phyloP scores from a whole-genome alignment of 495 filamentous ascomycete genomes.

The Podospora tetraspora region DNA sequence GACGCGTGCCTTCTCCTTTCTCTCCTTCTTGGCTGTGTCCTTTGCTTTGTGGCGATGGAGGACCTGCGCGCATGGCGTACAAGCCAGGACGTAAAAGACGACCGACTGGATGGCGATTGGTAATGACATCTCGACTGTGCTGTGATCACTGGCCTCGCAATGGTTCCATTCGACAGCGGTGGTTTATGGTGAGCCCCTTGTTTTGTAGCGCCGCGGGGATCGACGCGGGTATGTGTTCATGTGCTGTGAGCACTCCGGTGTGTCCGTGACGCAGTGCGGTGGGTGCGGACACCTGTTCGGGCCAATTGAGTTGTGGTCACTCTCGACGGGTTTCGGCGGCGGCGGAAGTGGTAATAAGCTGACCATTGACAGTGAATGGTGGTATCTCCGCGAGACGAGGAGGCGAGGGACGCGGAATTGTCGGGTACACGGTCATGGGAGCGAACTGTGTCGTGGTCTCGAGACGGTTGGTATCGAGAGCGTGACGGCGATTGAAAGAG shows the following conservation, averaged over 20 bases:
- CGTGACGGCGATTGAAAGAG: background rate
- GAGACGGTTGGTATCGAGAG: background rate
- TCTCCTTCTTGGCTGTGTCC: constrained; percentile 56
- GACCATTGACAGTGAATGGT: background rate
- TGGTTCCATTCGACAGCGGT: background rate
- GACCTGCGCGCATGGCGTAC: constrained; percentile 69
- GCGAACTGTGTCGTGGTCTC: background rate
- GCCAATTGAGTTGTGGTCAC: background rate
- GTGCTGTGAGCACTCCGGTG: background rate
- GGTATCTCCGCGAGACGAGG: background rate
- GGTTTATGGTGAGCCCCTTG: background rate
- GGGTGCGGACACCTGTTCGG: background rate
- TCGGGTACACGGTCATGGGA: background rate
- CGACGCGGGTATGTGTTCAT: background rate
- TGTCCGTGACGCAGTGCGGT: background rate
- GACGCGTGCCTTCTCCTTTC: constrained; percentile 54
- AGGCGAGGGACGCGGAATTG: background rate
- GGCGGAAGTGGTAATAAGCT: background rate
- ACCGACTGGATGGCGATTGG: constrained; percentile 64
- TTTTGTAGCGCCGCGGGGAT: background rate
- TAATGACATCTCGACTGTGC: constrained; percentile 46
- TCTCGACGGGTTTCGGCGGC: background rate
- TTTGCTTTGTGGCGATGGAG: constrained; percentile 58
- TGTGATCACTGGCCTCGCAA: background rate
- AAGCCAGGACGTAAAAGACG: constrained; percentile 79